Conservation (phyloP, 768 basidiomycete genomes). For the Boletus bicolor region DNA sequence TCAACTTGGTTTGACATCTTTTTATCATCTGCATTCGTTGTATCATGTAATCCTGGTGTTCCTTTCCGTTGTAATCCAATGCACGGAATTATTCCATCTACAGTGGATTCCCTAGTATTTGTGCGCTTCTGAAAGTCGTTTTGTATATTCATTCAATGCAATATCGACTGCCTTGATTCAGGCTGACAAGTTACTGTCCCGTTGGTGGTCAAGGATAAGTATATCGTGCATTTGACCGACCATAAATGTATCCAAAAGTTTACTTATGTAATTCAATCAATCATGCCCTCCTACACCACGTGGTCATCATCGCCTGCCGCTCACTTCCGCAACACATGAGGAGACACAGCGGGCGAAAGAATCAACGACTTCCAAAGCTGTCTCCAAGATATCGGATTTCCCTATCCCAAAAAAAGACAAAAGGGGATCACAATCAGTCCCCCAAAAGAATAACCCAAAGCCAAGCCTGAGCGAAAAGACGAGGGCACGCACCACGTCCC, state of each 20-base stretch:
- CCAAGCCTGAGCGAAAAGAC: neutral
- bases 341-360: conserved; percentile 47
- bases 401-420: conserved; percentile 37
- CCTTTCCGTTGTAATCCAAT: conserved; percentile 12
- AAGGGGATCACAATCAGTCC: neutral
- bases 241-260: neutral
- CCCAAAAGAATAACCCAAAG: neutral
- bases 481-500: conserved; percentile 53
- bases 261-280: neutral
- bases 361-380: conserved; percentile 69
- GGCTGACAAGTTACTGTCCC: too few relatives aligned
- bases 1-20: conserved; percentile 11
- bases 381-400: conserved; percentile 77
- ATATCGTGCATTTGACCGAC: neutral
- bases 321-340: conserved; percentile 46
- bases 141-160: neutral
- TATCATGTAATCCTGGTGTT: conserved; percentile 26
- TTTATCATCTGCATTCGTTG: conserved; percentile 30
- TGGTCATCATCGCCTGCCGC: neutral
- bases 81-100: neutral
- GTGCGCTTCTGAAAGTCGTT: neutral
- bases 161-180: neutral
- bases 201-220: neutral
- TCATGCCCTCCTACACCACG: neutral
- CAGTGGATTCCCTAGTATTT: neutral